Base-by-base conservation (phyloP, 148 eudicot genomes). In the Suaeda aralocaspica region DNA sequence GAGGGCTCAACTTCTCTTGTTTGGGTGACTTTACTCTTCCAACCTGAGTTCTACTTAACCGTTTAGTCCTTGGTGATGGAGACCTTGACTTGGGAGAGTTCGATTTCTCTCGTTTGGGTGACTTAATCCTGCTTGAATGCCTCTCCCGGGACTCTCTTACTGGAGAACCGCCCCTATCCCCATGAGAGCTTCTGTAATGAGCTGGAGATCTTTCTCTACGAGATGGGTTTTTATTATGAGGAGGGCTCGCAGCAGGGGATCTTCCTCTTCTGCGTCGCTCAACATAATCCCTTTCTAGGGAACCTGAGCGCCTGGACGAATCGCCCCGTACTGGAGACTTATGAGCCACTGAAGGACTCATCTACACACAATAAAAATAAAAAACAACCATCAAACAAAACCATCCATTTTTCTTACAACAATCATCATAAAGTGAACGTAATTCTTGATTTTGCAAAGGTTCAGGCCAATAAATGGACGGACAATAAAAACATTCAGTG, bases 1-100 rank as follows among this genome's bases (percentile, higher is more conserved):
- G n/a, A n/a, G n/a, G n/a, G n/a, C n/a, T n/a, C n/a, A n/a, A n/a
- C n/a, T n/a, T n/a, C n/a, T n/a, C n/a, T n/a, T n/a, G n/a, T n/a
- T n/a, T n/a, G n/a, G n/a, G n/a, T n/a, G n/a, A n/a, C n/a, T n/a
- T n/a, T n/a, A n/a, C 87, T 63, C 56, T 84, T 60, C 87, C 96
- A 77, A 76, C 81, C 67, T 85, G 83, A 81, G 76, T 86, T 79
- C 87, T 85, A 57, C 77, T 80, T 46, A 84, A 78, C 53, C 95
- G 83, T 76, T 84, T 93, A 12, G 86, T 85, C 73, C 95, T 85
- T 21, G 98, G 96, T 51, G 98, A 90, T 63, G 83, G 94, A 10
- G 89, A 87, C 34, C 76, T 86, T 16, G 92, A 78, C 57, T 57
- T 74, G 51, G 84, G 88, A 48, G 93, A 81, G 30, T 51, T 76